These are phyloP conservation scores for Odontarrhena argentea DNA, from an alignment of 345 rosid species.

Conservation along the genomic window DNA sequence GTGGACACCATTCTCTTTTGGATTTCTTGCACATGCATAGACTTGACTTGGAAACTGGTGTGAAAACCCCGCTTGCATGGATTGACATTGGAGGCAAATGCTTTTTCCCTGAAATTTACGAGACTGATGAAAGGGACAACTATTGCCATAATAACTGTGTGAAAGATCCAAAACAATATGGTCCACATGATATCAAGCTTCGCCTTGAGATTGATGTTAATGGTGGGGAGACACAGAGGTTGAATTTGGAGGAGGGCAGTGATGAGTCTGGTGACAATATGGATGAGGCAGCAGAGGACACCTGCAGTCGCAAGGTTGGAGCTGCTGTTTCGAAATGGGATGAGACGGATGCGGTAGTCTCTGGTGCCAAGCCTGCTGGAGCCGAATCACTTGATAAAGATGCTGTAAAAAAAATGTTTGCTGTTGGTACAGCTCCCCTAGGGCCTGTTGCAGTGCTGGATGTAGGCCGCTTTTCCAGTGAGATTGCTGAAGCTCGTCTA, in stretches of 20 bases:
- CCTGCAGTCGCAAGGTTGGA: slow-evolving; percentile 41
- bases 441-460: slow-evolving; percentile 54
- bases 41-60: slow-evolving; percentile 67
- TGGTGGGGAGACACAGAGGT: slow-evolving; percentile 50
- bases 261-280: slow-evolving; percentile 65
- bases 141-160: slow-evolving; percentile 47
- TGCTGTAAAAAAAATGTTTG: slow-evolving; percentile 54
- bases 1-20: slow-evolving; percentile 53
- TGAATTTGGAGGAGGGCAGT: slow-evolving; percentile 62
- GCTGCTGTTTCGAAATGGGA: slow-evolving; percentile 45
- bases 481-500: slow-evolving; percentile 49
- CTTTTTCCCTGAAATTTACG: slow-evolving; percentile 81
- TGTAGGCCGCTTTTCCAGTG: slow-evolving; percentile 50
- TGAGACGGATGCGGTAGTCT: slow-evolving; percentile 41
- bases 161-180: slow-evolving; percentile 39
- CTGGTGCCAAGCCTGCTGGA: slow-evolving; percentile 33
- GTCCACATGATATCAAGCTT: slow-evolving; percentile 70
- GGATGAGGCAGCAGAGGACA: slow-evolving; percentile 52
- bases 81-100: slow-evolving; percentile 77
- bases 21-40: slow-evolving; percentile 85
- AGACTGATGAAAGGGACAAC: slow-evolving; percentile 41
- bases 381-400: slow-evolving; percentile 49
- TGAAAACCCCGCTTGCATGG: slow-evolving; percentile 81
- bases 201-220: slow-evolving; percentile 80
- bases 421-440: slow-evolving; percentile 49